These are phyloP conservation scores for Gentiana macrophylla DNA, from an alignment of 257 asterid species.

Conservation along the genomic window DNA sequence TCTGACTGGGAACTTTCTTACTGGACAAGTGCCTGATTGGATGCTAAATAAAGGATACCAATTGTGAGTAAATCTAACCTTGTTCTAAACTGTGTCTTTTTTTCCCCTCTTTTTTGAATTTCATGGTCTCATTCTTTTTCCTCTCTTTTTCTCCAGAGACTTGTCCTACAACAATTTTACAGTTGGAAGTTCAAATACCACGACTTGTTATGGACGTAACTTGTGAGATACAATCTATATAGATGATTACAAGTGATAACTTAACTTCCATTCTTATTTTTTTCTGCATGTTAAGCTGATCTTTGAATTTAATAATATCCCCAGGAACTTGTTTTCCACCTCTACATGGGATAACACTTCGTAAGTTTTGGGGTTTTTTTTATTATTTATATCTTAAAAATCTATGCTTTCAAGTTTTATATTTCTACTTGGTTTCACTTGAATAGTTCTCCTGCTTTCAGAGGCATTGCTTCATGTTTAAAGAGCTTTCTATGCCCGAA, in stretches of 20 bases:
- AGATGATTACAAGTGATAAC: conserved; percentile 1
- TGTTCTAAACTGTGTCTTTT: not conserved
- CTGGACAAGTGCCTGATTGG: conserved; percentile 45
- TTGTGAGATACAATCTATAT: conserved; percentile 22
- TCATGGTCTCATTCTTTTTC: not conserved
- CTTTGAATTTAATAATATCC: not conserved
- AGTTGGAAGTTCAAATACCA: conserved; percentile 8
- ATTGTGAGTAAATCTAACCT: conserved; percentile 22
- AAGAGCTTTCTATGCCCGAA: conserved; percentile 20
- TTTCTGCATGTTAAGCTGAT: conserved; percentile 11
- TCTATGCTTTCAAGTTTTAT: not conserved
- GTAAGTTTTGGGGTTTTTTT: conserved; percentile 27
- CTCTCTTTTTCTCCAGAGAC: conserved; percentile 34
- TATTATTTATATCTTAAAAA: not conserved
- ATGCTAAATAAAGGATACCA: conserved; percentile 23
- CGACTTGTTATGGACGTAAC: conserved; percentile 26
- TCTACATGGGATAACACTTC: conserved; percentile 33
- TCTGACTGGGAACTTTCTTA: conserved; percentile 48
- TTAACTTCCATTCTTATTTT: not conserved
- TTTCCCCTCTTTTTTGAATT: not conserved
- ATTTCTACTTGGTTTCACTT: too few relatives aligned
- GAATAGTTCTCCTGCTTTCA: conserved; percentile 14
- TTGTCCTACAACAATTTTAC: conserved; percentile 59
- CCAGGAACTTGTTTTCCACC: conserved; percentile 63
- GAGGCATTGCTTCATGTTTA: conserved; percentile 48